Conservation (phyloP, 1,284 basidiomycete species). For the Mycosarcoma mackinlayi region DNA sequence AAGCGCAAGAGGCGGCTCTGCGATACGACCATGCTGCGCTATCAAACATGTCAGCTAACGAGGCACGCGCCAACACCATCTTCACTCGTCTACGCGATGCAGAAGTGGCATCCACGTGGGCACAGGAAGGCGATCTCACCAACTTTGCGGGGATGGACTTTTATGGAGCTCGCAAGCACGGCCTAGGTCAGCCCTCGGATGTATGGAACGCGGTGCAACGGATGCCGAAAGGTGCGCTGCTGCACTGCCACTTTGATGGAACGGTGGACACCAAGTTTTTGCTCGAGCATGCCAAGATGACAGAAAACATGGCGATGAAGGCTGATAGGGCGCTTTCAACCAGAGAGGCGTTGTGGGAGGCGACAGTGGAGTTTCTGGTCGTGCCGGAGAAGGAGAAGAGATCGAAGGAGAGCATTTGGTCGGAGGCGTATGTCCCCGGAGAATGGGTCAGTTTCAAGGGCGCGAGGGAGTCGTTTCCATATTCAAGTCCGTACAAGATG, state of each 20-base stretch:
- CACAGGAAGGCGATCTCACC: constrained; percentile 33
- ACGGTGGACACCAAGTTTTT: constrained; percentile 54
- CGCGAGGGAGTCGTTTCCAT: constrained; percentile 40
- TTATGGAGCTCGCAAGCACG: constrained; percentile 31
- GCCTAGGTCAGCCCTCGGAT: constrained; percentile 22
- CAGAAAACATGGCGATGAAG: constrained; percentile 45
- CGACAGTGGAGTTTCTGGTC: constrained; percentile 40
- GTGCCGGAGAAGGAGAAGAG: constrained; percentile 19
- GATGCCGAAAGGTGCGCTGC: constrained; percentile 56
- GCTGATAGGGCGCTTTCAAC: constrained; percentile 30
- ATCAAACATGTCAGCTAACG: constrained; percentile 16
- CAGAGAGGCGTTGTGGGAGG: constrained; percentile 31
- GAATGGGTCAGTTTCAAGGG: constrained; percentile 48
- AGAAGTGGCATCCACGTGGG: constrained; percentile 33
- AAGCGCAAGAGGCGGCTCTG: constrained; percentile 22
- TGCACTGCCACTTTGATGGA: constrained; percentile 62
- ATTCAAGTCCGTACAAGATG: constrained; percentile 37
- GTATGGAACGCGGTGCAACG: constrained; percentile 25
- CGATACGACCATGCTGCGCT: constrained; percentile 48
- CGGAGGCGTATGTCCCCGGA: constrained; percentile 32
- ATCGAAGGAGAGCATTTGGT: constrained; percentile 29
- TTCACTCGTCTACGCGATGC: constrained; percentile 23
- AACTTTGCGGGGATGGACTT: constrained; percentile 47
- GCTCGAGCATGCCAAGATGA: constrained; percentile 29
- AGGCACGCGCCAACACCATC: constrained; percentile 27